Evolutionary conservation across 345 rosid species (phyloP), one percentile per base, ranked within the genome.

Genomic region (Microcos paniculata): DNA sequence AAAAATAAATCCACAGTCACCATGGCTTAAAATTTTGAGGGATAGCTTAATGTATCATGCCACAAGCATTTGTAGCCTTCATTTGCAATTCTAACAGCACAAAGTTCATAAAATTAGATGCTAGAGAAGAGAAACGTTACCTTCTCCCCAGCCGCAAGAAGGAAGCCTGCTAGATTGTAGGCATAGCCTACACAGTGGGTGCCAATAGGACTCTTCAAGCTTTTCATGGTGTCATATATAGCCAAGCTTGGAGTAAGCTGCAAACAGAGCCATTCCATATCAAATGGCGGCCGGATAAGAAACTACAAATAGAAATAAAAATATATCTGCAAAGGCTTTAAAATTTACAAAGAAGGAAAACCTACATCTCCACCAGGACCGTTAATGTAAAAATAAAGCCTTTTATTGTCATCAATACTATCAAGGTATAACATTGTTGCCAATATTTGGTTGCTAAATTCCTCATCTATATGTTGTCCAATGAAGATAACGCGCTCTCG

Each of bases 341-440:
- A 61, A 61, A 62, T 3, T 45, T 10, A 63, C 61, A 40, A 64
- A 21, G 35, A 49, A 76, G 70, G 52, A 59, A 55, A 71, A 82
- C 96, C 83, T 67, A 91, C 97, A 82, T 95, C 99, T 35, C 99
- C 99, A 40, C 98, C 99, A 12, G 94, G 94, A 53, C 98, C 91
- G 74, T 85, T 91, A 51, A 95, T 69, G 83, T 90, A 91, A 63
- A 93, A 74, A 74, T 84, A 89, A 30, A 93, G 83, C 83, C 83
- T 88, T 77, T 86, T 89, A 10, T 82, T 75, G 79, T 93, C 94
- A 76, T 95, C 94, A 49, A 90, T 72, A 64, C 88, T 89, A 78
- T 95, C 99, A 26, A 95, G 98, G 81, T 95, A 95, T 84, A 95
- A 80, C 96, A 95, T 85, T 18, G 96, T 91, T 30, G 92, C 98